phyloP scores from a whole-genome alignment of 2,329 filamentous ascomycete genomes.

The Epichloe gansuensis region DNA sequence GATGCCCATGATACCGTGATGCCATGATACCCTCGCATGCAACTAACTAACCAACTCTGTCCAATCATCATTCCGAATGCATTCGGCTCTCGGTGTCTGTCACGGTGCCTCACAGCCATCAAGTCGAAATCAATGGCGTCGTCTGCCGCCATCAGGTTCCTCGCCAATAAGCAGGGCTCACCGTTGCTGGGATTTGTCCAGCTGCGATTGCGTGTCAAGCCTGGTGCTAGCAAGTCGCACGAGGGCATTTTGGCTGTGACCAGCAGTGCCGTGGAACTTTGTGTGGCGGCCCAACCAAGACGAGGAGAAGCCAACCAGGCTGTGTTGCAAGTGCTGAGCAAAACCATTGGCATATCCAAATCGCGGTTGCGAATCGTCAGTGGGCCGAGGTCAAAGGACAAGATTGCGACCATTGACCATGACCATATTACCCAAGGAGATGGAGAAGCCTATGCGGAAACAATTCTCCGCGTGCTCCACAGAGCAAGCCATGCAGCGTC shows the following conservation, averaged over 20 bases:
- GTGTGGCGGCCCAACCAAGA: slow-evolving; percentile 51
- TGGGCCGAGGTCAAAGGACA: slow-evolving; percentile 52
- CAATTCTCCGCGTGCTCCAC: slow-evolving; percentile 16
- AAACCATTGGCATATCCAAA: slow-evolving; percentile 48
- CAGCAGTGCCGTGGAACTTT: slow-evolving; percentile 47
- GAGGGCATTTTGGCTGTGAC: slow-evolving; percentile 48
- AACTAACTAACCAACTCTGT: too few species aligned
- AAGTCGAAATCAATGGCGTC: slow-evolving; percentile 14
- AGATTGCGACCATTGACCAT: slow-evolving; percentile 38
- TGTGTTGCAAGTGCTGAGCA: slow-evolving; percentile 48
- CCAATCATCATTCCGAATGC: background rate
- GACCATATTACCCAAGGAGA: slow-evolving; percentile 15
- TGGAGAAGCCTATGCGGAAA: slow-evolving; percentile 15
- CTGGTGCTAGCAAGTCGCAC: slow-evolving; percentile 47
- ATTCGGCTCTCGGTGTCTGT: background rate
- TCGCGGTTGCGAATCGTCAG: slow-evolving; percentile 50
- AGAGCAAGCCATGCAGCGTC: slow-evolving; percentile 11
- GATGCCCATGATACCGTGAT: background rate
- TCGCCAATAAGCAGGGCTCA: slow-evolving; percentile 35
- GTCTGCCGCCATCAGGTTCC: slow-evolving; percentile 30
- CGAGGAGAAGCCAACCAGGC: slow-evolving; percentile 61
- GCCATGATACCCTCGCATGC: too few species aligned
- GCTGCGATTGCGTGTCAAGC: slow-evolving; percentile 55
- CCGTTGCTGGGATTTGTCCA: slow-evolving; percentile 34
- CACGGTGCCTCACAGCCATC: background rate